phyloP scores from a whole-genome alignment of 2,329 filamentous ascomycete genomes.

The Hypoxylon sp. region DNA sequence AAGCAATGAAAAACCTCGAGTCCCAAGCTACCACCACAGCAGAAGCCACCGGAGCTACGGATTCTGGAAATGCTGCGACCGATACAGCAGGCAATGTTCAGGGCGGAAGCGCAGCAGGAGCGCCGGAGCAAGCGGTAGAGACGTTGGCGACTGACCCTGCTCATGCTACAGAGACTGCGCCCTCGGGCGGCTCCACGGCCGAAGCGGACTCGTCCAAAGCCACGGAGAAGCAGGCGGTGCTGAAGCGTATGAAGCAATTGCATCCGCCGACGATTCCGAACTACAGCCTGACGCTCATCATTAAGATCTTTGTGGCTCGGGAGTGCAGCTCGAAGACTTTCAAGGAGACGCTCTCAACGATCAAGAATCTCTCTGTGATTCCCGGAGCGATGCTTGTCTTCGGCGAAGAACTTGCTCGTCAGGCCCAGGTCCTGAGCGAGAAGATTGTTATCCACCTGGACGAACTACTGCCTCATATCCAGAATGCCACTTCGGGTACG shows the following conservation, averaged over 20 bases:
- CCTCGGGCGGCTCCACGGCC: constrained; percentile 39
- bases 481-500: constrained; percentile 84
- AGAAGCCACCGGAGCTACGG: constrained; percentile 26
- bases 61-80: constrained; percentile 21
- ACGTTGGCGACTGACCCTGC: constrained; percentile 20
- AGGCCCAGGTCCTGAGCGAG: constrained; percentile 84
- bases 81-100: constrained; percentile 27
- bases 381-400: constrained; percentile 89
- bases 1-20: constrained; percentile 49
- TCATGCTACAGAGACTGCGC: constrained; percentile 39
- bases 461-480: constrained; percentile 84
- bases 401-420: constrained; percentile 88
- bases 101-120: constrained; percentile 27
- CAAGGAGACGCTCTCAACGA: constrained; percentile 96
- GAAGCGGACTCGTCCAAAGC: constrained; percentile 49
- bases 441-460: constrained; percentile 86
- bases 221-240: constrained; percentile 51
- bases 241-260: constrained; percentile 66
- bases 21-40: constrained; percentile 38
- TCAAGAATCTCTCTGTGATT: constrained; percentile 95
- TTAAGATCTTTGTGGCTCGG: constrained; percentile 93
- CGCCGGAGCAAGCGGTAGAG: constrained; percentile 37
- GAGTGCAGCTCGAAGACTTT: constrained; percentile 99
- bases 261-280: constrained; percentile 86
- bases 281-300: constrained; percentile 89